These are phyloP conservation scores for Colletotrichum lini DNA, from an alignment of 2,329 filamentous ascomycete genomes.

Conservation along the genomic window DNA sequence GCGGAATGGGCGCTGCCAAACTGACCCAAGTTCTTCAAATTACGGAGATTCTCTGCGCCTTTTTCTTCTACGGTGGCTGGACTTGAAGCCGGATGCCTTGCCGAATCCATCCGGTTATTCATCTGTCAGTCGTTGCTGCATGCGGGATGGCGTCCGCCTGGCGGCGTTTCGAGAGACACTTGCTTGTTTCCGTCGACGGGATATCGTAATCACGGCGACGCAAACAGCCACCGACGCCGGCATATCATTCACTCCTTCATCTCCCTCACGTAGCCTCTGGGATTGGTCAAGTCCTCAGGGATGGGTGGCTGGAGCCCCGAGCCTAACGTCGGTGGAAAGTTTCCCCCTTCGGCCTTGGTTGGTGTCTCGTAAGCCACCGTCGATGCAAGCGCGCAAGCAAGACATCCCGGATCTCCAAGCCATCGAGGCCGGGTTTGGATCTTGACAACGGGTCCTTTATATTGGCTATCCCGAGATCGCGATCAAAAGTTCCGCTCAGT, in stretches of 20 bases:
- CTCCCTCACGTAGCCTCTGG: not conserved
- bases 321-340: not conserved
- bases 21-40: not conserved
- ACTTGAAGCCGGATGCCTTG: not conserved
- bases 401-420: not conserved
- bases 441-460: not conserved
- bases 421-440: not conserved
- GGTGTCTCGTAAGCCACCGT: not conserved
- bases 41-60: not conserved
- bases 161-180: not conserved
- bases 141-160: constrained; percentile 9
- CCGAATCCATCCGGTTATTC: not conserved
- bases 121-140: constrained; percentile 27
- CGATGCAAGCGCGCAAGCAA: constrained; percentile 7
- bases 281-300: not conserved
- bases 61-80: constrained; percentile 10
- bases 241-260: not conserved
- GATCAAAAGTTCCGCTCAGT: not conserved
- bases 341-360: no score
- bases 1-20: not conserved
- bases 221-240: not conserved
- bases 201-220: constrained; percentile 24
- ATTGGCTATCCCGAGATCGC: not conserved
- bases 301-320: not conserved
- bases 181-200: not conserved